Conservation (phyloP, 495 filamentous ascomycete species). For the Patellaria atrata region DNA sequence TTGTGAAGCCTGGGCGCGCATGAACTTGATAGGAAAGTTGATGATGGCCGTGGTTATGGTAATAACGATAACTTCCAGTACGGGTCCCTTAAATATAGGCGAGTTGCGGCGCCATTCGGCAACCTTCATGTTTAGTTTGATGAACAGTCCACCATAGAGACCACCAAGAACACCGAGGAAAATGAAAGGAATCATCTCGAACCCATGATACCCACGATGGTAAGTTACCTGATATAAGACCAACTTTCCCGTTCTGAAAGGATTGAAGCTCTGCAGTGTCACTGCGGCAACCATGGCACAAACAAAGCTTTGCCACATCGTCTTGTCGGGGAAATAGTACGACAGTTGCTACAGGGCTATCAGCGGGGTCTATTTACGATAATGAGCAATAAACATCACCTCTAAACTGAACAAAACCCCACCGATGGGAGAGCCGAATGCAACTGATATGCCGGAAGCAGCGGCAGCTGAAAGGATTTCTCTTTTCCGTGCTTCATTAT, state of each 20-base stretch:
- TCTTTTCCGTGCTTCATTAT: constrained; percentile 91
- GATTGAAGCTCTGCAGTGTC: constrained; percentile 80
- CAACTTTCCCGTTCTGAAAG: constrained; percentile 89
- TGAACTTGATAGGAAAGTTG: constrained; percentile 90
- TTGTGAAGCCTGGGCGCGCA: constrained; percentile 75
- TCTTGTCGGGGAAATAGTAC: constrained; percentile 98
- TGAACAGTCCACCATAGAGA: constrained; percentile 86
- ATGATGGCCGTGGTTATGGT: constrained; percentile 70
- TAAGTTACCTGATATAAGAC: constrained; percentile 96
- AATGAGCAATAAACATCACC: constrained; percentile 27
- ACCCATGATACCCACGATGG: constrained; percentile 81
- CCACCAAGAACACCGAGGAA: constrained; percentile 81
- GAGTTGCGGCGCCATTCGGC: constrained; percentile 62
- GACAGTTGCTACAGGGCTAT: constrained; percentile 52
- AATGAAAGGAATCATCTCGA: constrained; percentile 81
- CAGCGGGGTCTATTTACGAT: constrained; percentile 4
- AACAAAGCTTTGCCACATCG: constrained; percentile 99
- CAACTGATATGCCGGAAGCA: constrained; percentile 89
- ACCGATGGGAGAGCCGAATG: constrained; percentile 93
- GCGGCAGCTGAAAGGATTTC: constrained; percentile 92
- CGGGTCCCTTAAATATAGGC: constrained; percentile 45
- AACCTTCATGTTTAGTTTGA: constrained; percentile 82
- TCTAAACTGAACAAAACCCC: constrained; percentile 93
- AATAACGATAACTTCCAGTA: constrained; percentile 61
- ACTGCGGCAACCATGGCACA: constrained; percentile 97